Evolutionary conservation across 1,284 basidiomycete species (phyloP), one percentile per base, ranked within the genome.

Genomic region (Ceratorhiza oryzae-sativae): DNA sequence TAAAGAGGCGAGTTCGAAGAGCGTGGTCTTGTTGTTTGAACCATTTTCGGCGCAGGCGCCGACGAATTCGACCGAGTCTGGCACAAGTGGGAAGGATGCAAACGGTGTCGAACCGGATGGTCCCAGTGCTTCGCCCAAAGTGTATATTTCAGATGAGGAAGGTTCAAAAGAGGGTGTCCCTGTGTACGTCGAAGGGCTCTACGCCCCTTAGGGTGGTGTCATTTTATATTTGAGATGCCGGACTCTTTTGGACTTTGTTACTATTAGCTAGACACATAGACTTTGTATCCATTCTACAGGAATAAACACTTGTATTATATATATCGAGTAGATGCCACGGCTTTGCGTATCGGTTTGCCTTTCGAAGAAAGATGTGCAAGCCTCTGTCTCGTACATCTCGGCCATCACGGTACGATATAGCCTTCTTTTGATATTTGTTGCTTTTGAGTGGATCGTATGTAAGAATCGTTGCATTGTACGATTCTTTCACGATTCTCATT

Each of bases 1-100:
- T 15, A 25, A 70, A 18, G 34, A 15, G 3, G 41, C 42, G 12
- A 48, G 30, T 18, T 27, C 48, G 62, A 25, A 70, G 15, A 56
- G 53, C 41, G 65, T 70, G 20, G 65, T 70, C 3, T 48, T 70
- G 18, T 51, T 70, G 53, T 70, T 70, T 34, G 45, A 70, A n/a
- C 65, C 53, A n/a, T 70, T 42, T 9, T 53, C 41, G 41, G 41
- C 23, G 34, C 30, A 41, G 18, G 51, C 49, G 25, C 9, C 23
- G 36, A 36, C 23, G 23, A 70, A 58, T 30, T 32, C 36, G 15
- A 48, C 42, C 30, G 46, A 51, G 18, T 12, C 45, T 34, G 15
- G 27, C 23, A 13, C 59, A 25, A 18, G 5, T 32, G 49, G 23
- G 13, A 39, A 25, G 51, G 51, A 42, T 48, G 18, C 65, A 18